phyloP scores from a whole-genome alignment of 108 stramenopile species.

The Nannochloropsis salina region DNA sequence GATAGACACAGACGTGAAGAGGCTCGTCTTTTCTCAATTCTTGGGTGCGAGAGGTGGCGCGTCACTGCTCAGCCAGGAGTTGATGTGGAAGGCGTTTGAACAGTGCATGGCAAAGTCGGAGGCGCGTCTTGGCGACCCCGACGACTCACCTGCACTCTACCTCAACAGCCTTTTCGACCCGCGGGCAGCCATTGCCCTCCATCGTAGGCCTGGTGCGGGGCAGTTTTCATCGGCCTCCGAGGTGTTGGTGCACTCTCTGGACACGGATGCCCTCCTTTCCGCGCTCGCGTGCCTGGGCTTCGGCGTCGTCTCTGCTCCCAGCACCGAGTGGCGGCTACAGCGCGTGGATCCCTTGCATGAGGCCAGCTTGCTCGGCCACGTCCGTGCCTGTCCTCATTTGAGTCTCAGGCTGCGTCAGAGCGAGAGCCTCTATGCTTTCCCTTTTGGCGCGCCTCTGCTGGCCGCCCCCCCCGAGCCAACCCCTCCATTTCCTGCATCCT shows the following conservation, averaged over 20 bases:
- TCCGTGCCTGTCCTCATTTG: background rate
- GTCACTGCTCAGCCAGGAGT: background rate
- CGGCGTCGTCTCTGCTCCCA: background rate
- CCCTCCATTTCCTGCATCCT: background rate
- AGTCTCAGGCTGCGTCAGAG: background rate
- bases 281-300: conserved; percentile 2
- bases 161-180: conserved; percentile 4
- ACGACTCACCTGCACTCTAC: background rate
- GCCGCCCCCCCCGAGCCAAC: too few species aligned
- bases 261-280: background rate
- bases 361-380: background rate
- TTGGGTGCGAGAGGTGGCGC: background rate
- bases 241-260: background rate
- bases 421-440: background rate
- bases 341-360: conserved; percentile 1
- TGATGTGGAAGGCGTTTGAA: background rate
- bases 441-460: background rate
- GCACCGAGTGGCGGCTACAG: background rate
- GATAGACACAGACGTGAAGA: background rate
- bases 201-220: background rate
- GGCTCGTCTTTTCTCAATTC: background rate
- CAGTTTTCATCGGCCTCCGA: background rate
- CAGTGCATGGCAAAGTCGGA: background rate
- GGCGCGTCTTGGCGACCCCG: too few species aligned
- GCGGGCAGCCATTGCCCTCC: background rate